These are phyloP conservation scores for Artomyces pyxidatus DNA, from an alignment of 768 basidiomycete genomes.

Conservation along the genomic window DNA sequence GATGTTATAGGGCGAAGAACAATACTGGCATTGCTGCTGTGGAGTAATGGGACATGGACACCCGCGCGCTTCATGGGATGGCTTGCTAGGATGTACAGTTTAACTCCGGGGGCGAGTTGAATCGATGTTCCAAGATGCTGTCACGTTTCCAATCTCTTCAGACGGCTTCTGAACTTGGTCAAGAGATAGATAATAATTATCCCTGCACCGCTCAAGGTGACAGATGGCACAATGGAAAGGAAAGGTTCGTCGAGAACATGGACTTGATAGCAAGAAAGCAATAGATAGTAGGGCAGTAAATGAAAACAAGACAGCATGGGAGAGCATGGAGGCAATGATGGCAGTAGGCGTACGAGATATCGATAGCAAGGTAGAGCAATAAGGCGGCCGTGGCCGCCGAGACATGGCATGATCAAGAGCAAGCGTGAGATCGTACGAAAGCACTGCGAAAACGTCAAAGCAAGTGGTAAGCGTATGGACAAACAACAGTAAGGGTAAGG, in stretches of 20 bases:
- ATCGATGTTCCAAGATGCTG: too few species aligned
- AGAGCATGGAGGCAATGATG: background rate
- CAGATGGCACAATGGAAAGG: background rate
- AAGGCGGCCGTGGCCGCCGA: background rate
- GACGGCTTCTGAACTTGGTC: background rate
- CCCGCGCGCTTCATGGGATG: too few species aligned
- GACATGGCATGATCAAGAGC: background rate
- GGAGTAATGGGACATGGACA: too few species aligned
- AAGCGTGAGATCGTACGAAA: background rate
- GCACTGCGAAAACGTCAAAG: background rate
- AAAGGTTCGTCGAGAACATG: background rate
- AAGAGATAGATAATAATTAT: background rate
- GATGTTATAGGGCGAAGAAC: too few species aligned
- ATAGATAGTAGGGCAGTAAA: background rate
- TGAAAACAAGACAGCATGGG: background rate
- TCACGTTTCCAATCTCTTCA: too few species aligned
- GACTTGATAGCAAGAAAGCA: background rate
- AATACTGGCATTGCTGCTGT: too few species aligned
- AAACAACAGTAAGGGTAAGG: background rate
- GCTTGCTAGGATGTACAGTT: too few species aligned
- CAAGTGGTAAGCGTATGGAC: background rate
- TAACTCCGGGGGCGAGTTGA: too few species aligned
- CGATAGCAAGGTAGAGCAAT: background rate
- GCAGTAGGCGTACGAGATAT: background rate
- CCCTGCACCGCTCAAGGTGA: background rate